phyloP scores from a whole-genome alignment of 306 rosid genomes.

The Boehmeria nivea region DNA sequence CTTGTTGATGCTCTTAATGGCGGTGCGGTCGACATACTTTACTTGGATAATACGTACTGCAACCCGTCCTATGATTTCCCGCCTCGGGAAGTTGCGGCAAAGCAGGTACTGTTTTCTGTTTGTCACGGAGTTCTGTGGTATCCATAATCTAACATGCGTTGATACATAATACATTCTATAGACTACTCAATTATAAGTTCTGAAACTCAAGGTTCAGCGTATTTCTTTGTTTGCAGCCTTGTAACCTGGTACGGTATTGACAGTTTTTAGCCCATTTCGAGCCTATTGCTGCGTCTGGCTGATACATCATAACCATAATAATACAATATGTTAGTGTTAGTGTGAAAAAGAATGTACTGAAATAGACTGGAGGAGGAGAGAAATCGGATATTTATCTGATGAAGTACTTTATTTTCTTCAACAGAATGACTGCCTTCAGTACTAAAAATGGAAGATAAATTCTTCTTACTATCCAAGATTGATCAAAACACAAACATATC shows the following conservation, averaged over 20 bases:
- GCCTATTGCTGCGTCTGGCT: too few species aligned
- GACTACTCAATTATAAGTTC: neutral
- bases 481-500: too few species aligned
- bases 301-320: too few species aligned
- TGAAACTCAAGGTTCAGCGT: neutral
- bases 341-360: too few species aligned
- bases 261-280: too few species aligned
- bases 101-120: conserved; percentile 39
- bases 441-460: neutral
- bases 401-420: too few species aligned
- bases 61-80: conserved; percentile 63
- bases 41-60: conserved; percentile 71
- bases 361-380: too few species aligned
- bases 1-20: conserved; percentile 41
- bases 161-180: neutral
- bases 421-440: too few species aligned
- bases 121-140: neutral
- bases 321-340: too few species aligned
- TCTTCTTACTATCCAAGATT: neutral
- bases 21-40: conserved; percentile 38
- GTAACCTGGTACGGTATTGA: too few species aligned
- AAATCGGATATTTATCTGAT: too few species aligned
- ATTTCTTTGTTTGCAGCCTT: too few species aligned
- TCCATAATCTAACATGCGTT: neutral
- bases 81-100: conserved; percentile 43